Base-by-base conservation (phyloP, 78 protist species). In the Neovahlkampfia damariscottae region DNA sequence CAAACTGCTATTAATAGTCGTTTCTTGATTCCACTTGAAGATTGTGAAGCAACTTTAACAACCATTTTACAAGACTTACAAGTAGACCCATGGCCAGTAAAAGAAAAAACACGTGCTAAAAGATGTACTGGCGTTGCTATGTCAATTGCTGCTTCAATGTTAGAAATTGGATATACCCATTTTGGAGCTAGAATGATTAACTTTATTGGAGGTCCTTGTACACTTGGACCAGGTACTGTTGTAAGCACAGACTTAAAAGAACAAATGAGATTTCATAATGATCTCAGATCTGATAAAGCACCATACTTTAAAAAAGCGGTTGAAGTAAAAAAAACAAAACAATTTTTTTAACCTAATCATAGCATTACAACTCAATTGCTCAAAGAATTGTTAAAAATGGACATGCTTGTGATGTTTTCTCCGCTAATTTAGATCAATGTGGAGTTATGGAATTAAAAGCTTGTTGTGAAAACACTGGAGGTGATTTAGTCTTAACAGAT, bases 61-160 rank as follows among this genome's bases (percentile, higher is more conserved):
- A 10, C 88, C 5, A 85, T 93, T 68, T 5, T 97, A 27, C 96
- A 93, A 38, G 95, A 89, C 35, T 84, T 95, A 59, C 85, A 82
- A 86, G 74, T 40, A 8, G 98, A 94, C 68, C 94, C 96, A 31
- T 93, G 95, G 88, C 95, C 95, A n/a, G 92, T 94, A 0, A 29
- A 36, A 9, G 2, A 35, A 10, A 93, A 75, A 37, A 66, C 72
- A 76, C 89, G 97, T 36, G 88, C 93, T 31, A 67, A 74, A 37
- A 79, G 97, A 37, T 36, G 90, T 34, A 90, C 97, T 2, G 99
- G 99, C 70, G 85, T 76, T 32, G 99, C 98, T 27, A 82, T 95
- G 29, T 70, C 90, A 5, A 88, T 91, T 7, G 99, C 99, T 37
- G 80, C 78, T 28, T 80, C 91, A 41, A 84, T 93, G 8, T 35